Percentiles rank a stretch among this genome's conserved stretches.
Conservation (phyloP, 257 asterid species). For the Voacanga thouarsii region DNA sequence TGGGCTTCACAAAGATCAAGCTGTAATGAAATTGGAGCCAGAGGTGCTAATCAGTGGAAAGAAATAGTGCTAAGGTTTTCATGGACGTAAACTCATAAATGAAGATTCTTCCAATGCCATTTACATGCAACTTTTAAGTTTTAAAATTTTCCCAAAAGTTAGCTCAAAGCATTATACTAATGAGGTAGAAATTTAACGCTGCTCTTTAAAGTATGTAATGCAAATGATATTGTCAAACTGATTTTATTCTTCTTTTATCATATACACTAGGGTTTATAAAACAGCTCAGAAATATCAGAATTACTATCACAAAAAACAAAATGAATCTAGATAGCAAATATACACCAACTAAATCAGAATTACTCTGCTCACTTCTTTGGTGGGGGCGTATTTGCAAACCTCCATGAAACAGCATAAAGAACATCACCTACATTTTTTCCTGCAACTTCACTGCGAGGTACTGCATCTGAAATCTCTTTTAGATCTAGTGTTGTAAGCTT, state of each 20-base stretch:
- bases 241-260: neutral
- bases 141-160: neutral
- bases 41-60: slow-evolving; percentile 31
- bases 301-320: too few species aligned
- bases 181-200: neutral
- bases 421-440: slow-evolving; percentile 32
- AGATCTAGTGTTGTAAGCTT: slow-evolving; percentile 46
- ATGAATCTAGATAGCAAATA: neutral
- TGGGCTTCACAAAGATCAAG: slow-evolving; percentile 39
- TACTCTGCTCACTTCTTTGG: slow-evolving; percentile 22
- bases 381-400: slow-evolving; percentile 47
- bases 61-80: slow-evolving; percentile 11
- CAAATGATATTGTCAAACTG: neutral
- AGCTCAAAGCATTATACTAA: neutral
- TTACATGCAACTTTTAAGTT: too few species aligned
- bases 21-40: slow-evolving; percentile 41
- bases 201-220: neutral
- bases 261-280: neutral
- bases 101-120: neutral
- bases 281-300: neutral
- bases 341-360: neutral
- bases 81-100: neutral
- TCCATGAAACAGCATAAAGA: slow-evolving; percentile 28
- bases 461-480: slow-evolving; percentile 44
- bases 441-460: slow-evolving; percentile 46